Evolutionary conservation across 495 filamentous ascomycete genomes (phyloP).

Genomic region (Xylaria palmicola): DNA sequence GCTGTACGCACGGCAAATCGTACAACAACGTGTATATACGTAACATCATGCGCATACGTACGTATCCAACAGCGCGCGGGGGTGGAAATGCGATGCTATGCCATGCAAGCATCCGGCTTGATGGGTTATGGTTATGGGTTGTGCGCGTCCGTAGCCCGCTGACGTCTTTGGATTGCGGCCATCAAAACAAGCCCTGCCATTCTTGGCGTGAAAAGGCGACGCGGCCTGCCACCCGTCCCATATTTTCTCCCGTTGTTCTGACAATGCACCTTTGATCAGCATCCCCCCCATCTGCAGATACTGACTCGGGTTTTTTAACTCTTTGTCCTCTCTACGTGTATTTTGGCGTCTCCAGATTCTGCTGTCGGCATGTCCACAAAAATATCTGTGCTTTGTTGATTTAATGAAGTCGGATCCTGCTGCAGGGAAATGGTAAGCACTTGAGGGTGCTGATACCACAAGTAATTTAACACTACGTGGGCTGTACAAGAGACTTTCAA

Average conservation of each 20-base stretch:
- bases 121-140: neutral
- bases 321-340: too few species aligned
- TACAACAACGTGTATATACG: too few species aligned
- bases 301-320: slow-evolving; percentile 10
- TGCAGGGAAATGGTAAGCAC: slow-evolving; percentile 2
- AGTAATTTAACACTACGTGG: neutral
- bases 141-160: neutral
- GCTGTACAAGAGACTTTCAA: slow-evolving; percentile 5
- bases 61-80: too few species aligned
- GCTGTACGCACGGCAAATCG: too few species aligned
- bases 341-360: neutral
- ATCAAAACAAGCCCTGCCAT: neutral
- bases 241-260: neutral
- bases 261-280: neutral
- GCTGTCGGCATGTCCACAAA: neutral
- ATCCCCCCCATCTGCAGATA: neutral
- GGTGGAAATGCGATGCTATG: too few species aligned
- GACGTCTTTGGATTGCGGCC: slow-evolving; percentile 4
- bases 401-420: neutral
- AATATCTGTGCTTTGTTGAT: neutral
- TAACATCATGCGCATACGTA: too few species aligned
- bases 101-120: neutral
- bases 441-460: neutral
- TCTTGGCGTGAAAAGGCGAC: slow-evolving; percentile 8
- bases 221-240: neutral